Conservation (phyloP, 495 filamentous ascomycete genomes). For the Aspergillus conjunctus region DNA sequence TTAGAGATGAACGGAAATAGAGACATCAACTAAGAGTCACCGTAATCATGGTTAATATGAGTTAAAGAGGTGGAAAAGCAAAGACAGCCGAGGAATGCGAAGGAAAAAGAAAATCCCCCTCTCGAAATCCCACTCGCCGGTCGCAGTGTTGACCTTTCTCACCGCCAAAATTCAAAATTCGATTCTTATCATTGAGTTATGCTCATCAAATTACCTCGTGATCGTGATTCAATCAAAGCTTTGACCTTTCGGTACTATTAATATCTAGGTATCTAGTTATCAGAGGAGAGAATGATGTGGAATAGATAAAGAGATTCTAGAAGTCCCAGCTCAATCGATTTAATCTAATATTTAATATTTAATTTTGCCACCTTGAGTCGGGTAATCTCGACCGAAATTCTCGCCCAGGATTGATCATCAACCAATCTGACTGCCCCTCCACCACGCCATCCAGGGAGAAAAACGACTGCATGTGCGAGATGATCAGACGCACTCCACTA, state of each 20-base stretch:
- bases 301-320: conserved; percentile 1
- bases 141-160: background rate
- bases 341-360: background rate
- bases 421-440: background rate
- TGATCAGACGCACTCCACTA: background rate
- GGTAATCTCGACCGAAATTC: background rate
- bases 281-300: background rate
- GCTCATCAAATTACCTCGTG: background rate
- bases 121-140: background rate
- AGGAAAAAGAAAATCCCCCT: background rate
- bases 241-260: too few relatives aligned
- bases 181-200: too few relatives aligned
- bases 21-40: background rate
- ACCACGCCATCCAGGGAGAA: background rate
- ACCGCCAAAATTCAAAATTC: background rate
- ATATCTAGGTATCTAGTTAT: background rate
- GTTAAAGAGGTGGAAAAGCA: conserved; percentile 3
- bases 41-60: background rate
- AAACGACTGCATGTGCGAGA: background rate
- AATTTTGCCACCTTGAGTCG: background rate
- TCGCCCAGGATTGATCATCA: background rate
- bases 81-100: conserved; percentile 6
- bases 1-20: background rate
- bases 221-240: background rate
- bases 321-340: conserved; percentile 1